Evolutionary conservation across 352 stramenopile genomes (phyloP).

Genomic region (Aphanomyces astaci): DNA sequence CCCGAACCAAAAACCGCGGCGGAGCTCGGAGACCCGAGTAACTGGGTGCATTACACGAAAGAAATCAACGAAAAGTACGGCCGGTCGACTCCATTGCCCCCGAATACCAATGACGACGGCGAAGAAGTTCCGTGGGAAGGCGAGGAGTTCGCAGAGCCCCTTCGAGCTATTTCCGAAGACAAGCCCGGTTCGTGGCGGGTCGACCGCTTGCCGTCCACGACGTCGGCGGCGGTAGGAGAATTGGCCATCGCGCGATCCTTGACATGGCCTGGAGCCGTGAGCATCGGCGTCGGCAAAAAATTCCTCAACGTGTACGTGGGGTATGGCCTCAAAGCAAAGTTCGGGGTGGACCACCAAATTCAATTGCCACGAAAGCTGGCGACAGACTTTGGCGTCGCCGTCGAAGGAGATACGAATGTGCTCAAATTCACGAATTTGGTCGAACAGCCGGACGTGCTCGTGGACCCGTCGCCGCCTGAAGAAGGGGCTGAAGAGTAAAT

Average conservation of each 20-base stretch:
- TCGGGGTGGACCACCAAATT: conserved; percentile 47
- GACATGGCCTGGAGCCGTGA: conserved; percentile 80
- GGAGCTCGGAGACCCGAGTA: conserved; percentile 59
- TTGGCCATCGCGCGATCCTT: conserved; percentile 66
- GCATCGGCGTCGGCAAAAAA: conserved; percentile 76
- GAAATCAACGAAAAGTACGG: conserved; percentile 81
- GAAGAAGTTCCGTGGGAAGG: conserved; percentile 60
- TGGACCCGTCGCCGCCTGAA: conserved; percentile 61
- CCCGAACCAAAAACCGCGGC: conserved; percentile 64
- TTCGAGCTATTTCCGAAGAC: conserved; percentile 61
- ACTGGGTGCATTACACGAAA: conserved; percentile 84
- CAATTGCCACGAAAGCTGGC: conserved; percentile 44
- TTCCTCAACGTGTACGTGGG: conserved; percentile 88
- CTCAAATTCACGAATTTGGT: conserved; percentile 49
- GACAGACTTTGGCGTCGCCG: conserved; percentile 37
- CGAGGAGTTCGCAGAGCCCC: conserved; percentile 51
- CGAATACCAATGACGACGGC: conserved; percentile 61
- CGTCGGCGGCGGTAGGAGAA: conserved; percentile 50
- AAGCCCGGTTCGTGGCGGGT: conserved; percentile 60
- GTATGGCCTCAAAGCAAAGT: conserved; percentile 67
- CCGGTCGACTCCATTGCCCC: conserved; percentile 55
- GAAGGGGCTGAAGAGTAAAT: conserved; percentile 24
- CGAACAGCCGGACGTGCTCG: conserved; percentile 68
- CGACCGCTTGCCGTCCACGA: conserved; percentile 53
- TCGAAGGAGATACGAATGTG: conserved; percentile 34